Evolutionary conservation across 2,329 filamentous ascomycete genomes (phyloP), one percentile per base, ranked within the genome.

Genomic region (Didymella lethalis): DNA sequence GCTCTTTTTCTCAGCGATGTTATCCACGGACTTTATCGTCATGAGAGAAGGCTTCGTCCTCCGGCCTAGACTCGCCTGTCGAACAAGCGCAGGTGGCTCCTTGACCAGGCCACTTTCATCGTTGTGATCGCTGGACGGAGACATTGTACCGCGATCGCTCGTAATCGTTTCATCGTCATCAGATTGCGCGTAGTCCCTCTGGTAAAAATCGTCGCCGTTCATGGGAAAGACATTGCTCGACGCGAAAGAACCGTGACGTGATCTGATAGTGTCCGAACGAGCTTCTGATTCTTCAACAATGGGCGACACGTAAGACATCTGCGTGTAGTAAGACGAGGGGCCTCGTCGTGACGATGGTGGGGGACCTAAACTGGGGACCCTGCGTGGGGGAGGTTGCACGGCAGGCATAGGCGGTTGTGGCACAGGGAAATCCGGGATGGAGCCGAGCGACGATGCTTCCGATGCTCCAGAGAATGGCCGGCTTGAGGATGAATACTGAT

Each of bases 221-320:
- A 76, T 75, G 0, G 81, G 81, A 38, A 83, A 82, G 0, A 80
- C 81, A 59, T 79, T 82, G 62, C 80, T 83, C 25, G 81, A 83
- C 18, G 81, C 80, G 56, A 78, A 82, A 1, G 81, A 82, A 12
- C 75, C 77, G 51, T 75, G 75, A 32, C 74, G 74, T 12, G 78
- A 79, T 41, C 71, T 71, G 31, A 77, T 71, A n/a, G 73, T 78
- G 49, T 81, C 75, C 3, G 79, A 78, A 50, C 82, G 72, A 32
- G 75, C 76, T 54, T 83, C 80, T 6, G 78, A 75, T 62, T 83
- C 81, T 68, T 83, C 81, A 3, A 72, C 77, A 48, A 83, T 83
- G 2, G 81, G 81, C 31, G 81, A 79, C 26, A 83, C 81, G 26
- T 79, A 79, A 0, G 78, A 80, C 52, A 77, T 71, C 59, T 81